Base-by-base conservation (phyloP, 164 flowering plant genomes). In the Chimonanthus praecox region DNA sequence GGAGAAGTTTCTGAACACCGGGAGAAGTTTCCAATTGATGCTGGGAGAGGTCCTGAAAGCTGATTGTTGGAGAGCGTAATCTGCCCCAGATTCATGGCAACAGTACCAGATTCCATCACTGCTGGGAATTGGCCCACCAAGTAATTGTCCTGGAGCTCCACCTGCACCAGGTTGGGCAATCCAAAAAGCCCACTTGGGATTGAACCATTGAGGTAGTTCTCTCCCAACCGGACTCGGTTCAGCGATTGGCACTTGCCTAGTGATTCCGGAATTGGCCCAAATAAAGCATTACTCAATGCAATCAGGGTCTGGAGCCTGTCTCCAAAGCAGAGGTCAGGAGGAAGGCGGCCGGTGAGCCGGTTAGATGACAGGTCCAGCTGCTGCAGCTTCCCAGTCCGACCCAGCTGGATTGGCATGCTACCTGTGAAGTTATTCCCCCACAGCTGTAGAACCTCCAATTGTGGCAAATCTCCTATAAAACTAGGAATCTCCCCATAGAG, bases 381-480 rank as follows among this genome's bases (percentile, higher is more conserved):
- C 4, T 43, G 73, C 46, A 84, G 77, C 62, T 74, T 77, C 4
- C 85, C 79, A 54, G 75, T 82, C 49, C 4, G 21, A 58, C 85
- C 85, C 48, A 84, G 83, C 70, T 70, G 73, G 11, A 74, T 45
- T 44, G 87, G 87, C 70, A 82, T 75, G 4, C 73, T 16, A 4
- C 83, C 86, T 18, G 83, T 84, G 74, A 84, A 88, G 62, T 88
- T 88, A 47, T 90, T 90, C 71, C 76, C 75, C 91, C 92, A 90
- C 16, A 90, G 87, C 80, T 83, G 78, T 68, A 90, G 72, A 18
- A 82, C 84, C 73, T 87, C 85, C 80, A 90, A 75, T 58, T 86
- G 80, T 7, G 90, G 88, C 18, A 87, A 72, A 81, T 86, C 85
- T 0, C 84, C 83, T 16, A 89, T 47, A 82, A 85, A 68, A 75